A percentile compares a stretch with the other conserved stretches of the same genome.
Evolutionary conservation across 2,329 filamentous ascomycete species (phyloP).

Genomic region (Claviceps quebecensis): DNA sequence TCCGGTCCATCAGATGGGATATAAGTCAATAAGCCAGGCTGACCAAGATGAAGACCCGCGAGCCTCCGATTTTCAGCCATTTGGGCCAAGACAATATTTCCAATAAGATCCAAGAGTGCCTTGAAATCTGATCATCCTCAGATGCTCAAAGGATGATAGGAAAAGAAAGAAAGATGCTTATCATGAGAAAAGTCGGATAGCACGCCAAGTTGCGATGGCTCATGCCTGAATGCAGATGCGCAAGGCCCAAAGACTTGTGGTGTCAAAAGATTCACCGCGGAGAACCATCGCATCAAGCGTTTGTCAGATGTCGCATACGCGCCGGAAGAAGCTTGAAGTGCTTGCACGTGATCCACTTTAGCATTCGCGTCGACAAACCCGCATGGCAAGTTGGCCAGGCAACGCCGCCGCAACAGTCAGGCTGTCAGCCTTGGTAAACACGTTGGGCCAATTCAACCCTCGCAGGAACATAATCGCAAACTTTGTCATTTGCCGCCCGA

Average conservation of each 20-base stretch:
- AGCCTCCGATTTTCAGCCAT: slow-evolving; percentile 24
- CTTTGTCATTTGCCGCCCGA: background rate
- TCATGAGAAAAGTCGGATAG: background rate
- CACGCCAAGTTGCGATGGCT: background rate
- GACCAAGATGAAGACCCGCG: slow-evolving; percentile 19
- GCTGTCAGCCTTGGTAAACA: slow-evolving; percentile 5
- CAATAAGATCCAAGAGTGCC: slow-evolving; percentile 13
- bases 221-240: background rate
- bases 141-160: too few species aligned
- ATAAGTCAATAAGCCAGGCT: slow-evolving; percentile 21
- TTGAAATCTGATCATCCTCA: slow-evolving; percentile 10
- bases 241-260: background rate
- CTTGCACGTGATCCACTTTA: slow-evolving; percentile 10
- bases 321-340: background rate
- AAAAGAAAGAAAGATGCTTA: background rate
- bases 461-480: background rate
- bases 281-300: background rate
- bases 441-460: background rate
- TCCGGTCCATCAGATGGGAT: slow-evolving; percentile 12
- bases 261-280: background rate
- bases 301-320: background rate
- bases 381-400: slow-evolving; percentile 1
- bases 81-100: slow-evolving; percentile 18
- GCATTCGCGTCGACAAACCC: background rate
- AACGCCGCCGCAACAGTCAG: background rate